Base-by-base conservation (phyloP, 2,329 filamentous ascomycete species). In the Trichoderma arundinaceum region DNA sequence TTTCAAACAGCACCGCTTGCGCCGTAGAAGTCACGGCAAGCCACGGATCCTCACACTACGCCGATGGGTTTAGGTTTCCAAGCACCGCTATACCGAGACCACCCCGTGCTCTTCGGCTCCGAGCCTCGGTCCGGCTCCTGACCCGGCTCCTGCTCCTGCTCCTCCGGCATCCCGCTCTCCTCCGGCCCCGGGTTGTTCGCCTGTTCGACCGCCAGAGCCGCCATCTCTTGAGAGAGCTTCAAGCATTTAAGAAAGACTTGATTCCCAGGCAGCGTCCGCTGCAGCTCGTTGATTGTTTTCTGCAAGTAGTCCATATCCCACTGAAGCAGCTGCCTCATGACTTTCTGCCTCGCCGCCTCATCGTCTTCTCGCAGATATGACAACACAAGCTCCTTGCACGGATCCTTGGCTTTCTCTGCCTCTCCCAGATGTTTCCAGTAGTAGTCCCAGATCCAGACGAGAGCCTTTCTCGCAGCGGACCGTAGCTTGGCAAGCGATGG, bases 361-460 rank as follows among this genome's bases (percentile, higher is more conserved):
- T 74, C 76, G 9, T 75, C 73, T 44, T 76, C 77, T 10, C 73
- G 69, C 6, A 84, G 72, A 61, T 80, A 83, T 10, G 67, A 69
- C 22, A 81, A 66, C 33, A 85, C 71, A 7, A 77, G 66, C 3
- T 75, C 74, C 22, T 72, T 75, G 65, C 79, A 79, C 15, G 72
- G 69, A 38, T 74, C 63, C 44, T 43, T 62, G 53, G 49, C 39
- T 48, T 19, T 41, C 15, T 52, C 53, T 17, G 73, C 73, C 5
- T 75, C 74, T 1, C 73, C 70, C 19, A 87, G 75, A 49, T 84
- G 79, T 72, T 77, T 79, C 94, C 94, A 98, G 80, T 96, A 97
- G 76, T 92, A 92, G 61, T 88, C 84, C 92, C 92, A 97, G 59
- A 97, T 88, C 94, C 94, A 97, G 51, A 83, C 81, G 68, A 97